Conservation (phyloP, 495 filamentous ascomycete genomes). For the Xylaria cubensis region DNA sequence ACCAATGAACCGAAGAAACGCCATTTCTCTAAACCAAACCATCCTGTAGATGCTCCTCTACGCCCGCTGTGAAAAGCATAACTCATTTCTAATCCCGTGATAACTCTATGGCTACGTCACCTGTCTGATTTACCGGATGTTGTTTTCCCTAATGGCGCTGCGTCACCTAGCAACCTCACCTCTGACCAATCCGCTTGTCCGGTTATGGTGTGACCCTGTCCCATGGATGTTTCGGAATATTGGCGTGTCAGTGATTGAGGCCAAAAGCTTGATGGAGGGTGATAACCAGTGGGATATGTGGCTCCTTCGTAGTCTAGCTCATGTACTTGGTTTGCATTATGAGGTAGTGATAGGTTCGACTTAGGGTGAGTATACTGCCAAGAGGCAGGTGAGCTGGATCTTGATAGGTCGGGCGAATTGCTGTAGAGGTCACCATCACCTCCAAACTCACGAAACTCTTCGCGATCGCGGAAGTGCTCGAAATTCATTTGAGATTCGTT, state of each 20-base stretch:
- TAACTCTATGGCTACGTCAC: background rate
- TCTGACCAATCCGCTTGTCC: conserved; percentile 14
- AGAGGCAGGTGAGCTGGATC: conserved; percentile 61
- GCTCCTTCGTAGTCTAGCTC: conserved; percentile 17
- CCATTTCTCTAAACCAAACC: background rate
- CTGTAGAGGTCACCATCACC: conserved; percentile 71
- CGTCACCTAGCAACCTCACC: conserved; percentile 9
- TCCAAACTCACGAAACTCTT: conserved; percentile 76
- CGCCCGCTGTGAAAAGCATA: conserved; percentile 1
- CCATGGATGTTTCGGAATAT: conserved; percentile 7
- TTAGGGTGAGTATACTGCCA: conserved; percentile 12
- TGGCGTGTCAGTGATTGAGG: conserved; percentile 6
- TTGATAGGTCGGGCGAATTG: conserved; percentile 59
- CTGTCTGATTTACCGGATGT: background rate
- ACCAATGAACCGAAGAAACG: background rate
- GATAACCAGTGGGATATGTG: conserved; percentile 28
- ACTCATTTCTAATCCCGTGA: background rate
- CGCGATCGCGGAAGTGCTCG: conserved; percentile 73
- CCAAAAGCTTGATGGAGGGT: conserved; percentile 17
- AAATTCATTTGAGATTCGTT: conserved; percentile 78
- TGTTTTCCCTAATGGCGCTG: conserved; percentile 16
- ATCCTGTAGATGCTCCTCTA: background rate
- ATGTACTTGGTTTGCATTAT: background rate
- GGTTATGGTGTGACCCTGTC: background rate
- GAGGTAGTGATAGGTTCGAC: background rate